A percentile compares a stretch with the other conserved stretches of the same genome.
These are phyloP conservation scores for Lagenidium giganteum DNA, from an alignment of 352 stramenopile species.

Conservation along the genomic window DNA sequence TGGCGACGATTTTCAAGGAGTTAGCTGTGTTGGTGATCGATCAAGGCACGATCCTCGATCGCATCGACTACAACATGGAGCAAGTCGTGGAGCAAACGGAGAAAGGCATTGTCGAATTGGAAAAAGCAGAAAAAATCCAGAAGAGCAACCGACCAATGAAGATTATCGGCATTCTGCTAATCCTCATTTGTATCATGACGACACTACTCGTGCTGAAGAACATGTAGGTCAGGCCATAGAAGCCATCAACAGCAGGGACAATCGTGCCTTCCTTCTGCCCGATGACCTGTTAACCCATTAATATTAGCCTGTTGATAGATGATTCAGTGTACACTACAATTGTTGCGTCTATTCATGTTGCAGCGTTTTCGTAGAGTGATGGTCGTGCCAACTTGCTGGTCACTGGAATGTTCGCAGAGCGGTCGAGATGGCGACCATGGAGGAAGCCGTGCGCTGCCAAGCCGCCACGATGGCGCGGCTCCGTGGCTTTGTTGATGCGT, in stretches of 20 bases:
- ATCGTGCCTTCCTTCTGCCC: no score
- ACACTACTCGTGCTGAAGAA: slow-evolving; percentile 90
- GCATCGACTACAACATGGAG: slow-evolving; percentile 99
- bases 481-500: slow-evolving; percentile 58
- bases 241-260: neutral
- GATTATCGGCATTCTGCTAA: slow-evolving; percentile 89
- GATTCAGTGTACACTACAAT: neutral
- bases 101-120: slow-evolving; percentile 97
- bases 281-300: neutral
- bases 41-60: slow-evolving; percentile 99
- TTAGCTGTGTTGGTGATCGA: slow-evolving; percentile 99
- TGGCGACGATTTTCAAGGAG: slow-evolving; percentile 99
- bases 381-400: neutral
- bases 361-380: neutral
- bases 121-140: slow-evolving; percentile 98
- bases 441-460: slow-evolving; percentile 34
- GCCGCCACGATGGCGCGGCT: slow-evolving; percentile 46
- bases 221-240: slow-evolving; percentile 36
- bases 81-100: slow-evolving; percentile 99
- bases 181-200: slow-evolving; percentile 93
- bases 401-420: slow-evolving; percentile 6
- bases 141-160: slow-evolving; percentile 97
- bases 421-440: slow-evolving; percentile 8
- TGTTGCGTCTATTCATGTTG: slow-evolving; percentile 2
- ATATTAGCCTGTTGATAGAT: neutral